A percentile compares a stretch with the other conserved stretches of the same genome.
phyloP scores from a whole-genome alignment of 805 yeast species.

The Cyberlindnera maclurae region DNA sequence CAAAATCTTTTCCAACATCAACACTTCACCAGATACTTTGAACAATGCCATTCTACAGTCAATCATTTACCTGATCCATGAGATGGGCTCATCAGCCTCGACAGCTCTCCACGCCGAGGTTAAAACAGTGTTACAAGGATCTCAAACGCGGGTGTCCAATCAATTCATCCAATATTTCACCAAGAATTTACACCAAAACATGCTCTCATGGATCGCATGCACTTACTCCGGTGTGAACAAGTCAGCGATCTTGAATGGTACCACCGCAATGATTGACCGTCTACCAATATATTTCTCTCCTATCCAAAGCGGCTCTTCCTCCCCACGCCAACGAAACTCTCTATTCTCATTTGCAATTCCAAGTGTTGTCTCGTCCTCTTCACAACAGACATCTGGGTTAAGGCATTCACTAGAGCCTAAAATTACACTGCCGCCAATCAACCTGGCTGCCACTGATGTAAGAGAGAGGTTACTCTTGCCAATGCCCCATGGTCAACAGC shows the following conservation, averaged over 20 bases:
- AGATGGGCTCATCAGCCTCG: constrained; percentile 8
- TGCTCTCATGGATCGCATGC: constrained; percentile 4
- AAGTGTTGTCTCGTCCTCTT: background rate
- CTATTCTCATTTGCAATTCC: background rate
- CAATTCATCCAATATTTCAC: constrained; percentile 4
- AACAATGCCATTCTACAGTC: constrained; percentile 18
- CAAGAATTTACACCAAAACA: constrained; percentile 4
- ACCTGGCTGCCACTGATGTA: background rate
- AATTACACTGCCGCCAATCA: constrained; percentile 3
- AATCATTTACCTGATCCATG: constrained; percentile 13
- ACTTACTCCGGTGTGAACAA: constrained; percentile 3
- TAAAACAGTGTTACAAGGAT: background rate
- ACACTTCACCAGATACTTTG: constrained; percentile 12
- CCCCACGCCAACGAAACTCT: background rate
- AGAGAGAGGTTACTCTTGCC: constrained; percentile 1
- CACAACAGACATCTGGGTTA: background rate
- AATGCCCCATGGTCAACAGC: background rate
- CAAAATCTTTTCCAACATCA: constrained; percentile 30
- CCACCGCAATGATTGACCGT: background rate
- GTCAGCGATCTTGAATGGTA: background rate
- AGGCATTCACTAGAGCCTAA: background rate
- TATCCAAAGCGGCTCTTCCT: constrained; percentile 1
- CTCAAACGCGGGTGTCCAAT: constrained; percentile 1
- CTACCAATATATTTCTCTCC: background rate
- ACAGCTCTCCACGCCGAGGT: constrained; percentile 2